A percentile compares a stretch with the other conserved stretches of the same genome.
phyloP scores from a whole-genome alignment of 2,329 filamentous ascomycete genomes.

The Xylariales sp. region DNA sequence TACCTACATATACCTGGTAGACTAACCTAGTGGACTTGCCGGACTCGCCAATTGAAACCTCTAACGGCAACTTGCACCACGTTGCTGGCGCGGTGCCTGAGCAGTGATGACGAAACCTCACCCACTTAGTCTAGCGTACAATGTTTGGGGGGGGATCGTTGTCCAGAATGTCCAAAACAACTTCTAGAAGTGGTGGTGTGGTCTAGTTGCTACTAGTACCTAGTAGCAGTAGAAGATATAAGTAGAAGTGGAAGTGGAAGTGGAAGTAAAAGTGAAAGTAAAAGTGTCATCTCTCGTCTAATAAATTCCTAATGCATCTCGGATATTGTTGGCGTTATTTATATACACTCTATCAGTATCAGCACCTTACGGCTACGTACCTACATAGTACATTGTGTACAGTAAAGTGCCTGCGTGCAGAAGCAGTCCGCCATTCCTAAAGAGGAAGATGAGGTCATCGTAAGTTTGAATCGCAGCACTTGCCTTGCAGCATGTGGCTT shows the following conservation, averaged over 20 bases:
- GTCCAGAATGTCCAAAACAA: not conserved
- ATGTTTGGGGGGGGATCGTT: constrained; percentile 11
- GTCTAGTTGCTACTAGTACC: too few species aligned
- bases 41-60: constrained; percentile 31
- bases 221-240: too few species aligned
- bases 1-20: too few species aligned
- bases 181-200: too few species aligned
- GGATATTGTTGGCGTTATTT: not conserved
- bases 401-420: too few species aligned
- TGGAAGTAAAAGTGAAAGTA: too few species aligned
- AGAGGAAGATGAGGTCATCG: constrained; percentile 31
- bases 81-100: constrained; percentile 8
- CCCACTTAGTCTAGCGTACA: constrained; percentile 18
- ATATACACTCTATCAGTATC: not conserved
- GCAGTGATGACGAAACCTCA: constrained; percentile 22
- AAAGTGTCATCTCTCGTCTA: not conserved
- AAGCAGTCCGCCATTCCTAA: constrained; percentile 14
- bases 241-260: too few species aligned
- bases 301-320: not conserved
- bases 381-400: too few species aligned
- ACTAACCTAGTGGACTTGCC: not conserved
- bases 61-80: constrained; percentile 18
- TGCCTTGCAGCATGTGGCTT: constrained; percentile 29
- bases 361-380: too few species aligned
- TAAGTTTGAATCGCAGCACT: constrained; percentile 10